Evolutionary conservation across 139 green algal genomes (phyloP), one percentile per base, ranked within the genome.

Genomic region (Closterium sp.): DNA sequence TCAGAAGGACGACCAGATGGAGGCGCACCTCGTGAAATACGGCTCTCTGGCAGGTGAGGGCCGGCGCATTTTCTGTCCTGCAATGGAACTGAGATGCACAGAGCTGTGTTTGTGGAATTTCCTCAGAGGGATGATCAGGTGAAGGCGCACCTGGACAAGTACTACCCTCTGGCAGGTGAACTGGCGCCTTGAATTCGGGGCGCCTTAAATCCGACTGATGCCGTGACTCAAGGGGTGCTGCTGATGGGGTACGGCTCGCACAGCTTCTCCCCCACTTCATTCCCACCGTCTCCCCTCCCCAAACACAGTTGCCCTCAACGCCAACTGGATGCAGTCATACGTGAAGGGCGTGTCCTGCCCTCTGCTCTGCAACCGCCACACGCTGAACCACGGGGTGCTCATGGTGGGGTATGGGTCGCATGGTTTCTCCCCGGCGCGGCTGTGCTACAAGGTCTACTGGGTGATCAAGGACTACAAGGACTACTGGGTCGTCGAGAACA

Each of bases 351-450:
- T 96, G 10, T 94, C 91, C 38, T 96, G 91, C 90, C 91, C 93
- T 30, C 87, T 91, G 30, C 85, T 95, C 34, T 97, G 88, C 89
- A 95, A 94, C 83, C 34, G 83, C 16, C 87, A 90, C 2, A 87
- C 95, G 8, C 94, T 98, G 28, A 96, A 98, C 93, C 97, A 98
- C 91, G 94, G 95, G 33, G 93, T 98, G 21, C 76, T 96, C 33
- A 84, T 97, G 76, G 95, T 97, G 31, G 97, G 97, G 3, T 55
- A 55, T 6, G 36, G 36, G 4, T 55, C 36, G 4, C 36, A 55
- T 55, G 36, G 36, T 4, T 55, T 91, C 25, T 84, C 92, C n/a
- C 92, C 92, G 9, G 36, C 84, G 36, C 88, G 92, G 12, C 83
- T 93, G 33, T 34, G 85, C n/a, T n/a, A n/a, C n/a, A n/a, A n/a